Evolutionary conservation across 345 rosid genomes (phyloP), one percentile per base, ranked within the genome.

Genomic region (Euclidium syriacum): DNA sequence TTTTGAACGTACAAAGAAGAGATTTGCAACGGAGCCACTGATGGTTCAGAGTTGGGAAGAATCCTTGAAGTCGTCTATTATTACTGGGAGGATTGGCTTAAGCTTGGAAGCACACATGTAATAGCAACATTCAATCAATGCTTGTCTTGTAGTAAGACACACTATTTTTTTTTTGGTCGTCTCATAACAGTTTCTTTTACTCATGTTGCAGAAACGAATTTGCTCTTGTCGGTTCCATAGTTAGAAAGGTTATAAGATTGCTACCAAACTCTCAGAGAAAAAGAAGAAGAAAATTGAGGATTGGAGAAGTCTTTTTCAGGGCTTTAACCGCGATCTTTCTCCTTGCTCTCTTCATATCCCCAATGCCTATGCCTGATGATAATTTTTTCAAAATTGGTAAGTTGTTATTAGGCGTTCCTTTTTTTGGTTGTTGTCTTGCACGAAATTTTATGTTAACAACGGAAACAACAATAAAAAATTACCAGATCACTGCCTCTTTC

Each of bases 171-270:
- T n/a, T 27, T 27, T 42, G 9, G 12, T 29, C 38, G 16, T 19
- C 17, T 52, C 15, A 29, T 42, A n/a, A n/a, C 19, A 29, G 39
- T 29, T 58, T 58, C 7, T 19, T 42, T 42, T 5, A 19, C 64
- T 18, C 27, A 7, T 29, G 26, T 43, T 60, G 14, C 43, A 60
- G 53, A 33, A 60, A 60, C 30, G 65, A 60, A 29, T 44, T 60
- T 44, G 15, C 43, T 60, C 43, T 60, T 60, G 33, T 60, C 4
- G 43, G 33, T 24, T 53, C 65, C 5, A 44, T 60, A 44, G 53
- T 32, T 32, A 60, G 30, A 60, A 43, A 36, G 1, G 59, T 53
- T 12, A 7, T 43, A 53, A 34, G 59, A 53, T 12, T 34, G 16
- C 5, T 53, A 34, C 43, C 43, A 53, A 35, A 53, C 29, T 34